Evolutionary conservation across 208 protist species (phyloP).

Genomic region (Crithidia sp.): DNA sequence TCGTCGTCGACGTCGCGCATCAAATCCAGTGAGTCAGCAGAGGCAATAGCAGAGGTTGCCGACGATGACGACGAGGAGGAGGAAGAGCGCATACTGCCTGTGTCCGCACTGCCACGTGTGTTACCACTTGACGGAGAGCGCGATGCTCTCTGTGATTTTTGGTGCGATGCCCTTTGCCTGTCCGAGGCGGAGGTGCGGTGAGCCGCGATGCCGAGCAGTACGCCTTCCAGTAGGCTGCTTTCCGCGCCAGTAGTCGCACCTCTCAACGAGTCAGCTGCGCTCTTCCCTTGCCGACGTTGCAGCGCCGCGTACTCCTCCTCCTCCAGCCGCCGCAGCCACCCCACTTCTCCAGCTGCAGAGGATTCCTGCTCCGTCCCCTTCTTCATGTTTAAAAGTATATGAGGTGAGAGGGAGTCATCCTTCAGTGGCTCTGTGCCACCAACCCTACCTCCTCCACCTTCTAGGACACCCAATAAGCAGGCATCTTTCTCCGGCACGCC

Average conservation of each 20-base stretch:
- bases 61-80: too few relatives aligned
- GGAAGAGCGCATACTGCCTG: neutral
- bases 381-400: too few relatives aligned
- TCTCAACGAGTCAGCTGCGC: neutral
- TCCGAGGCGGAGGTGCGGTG: neutral
- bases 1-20: slow-evolving; percentile 26
- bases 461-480: slow-evolving; percentile 1
- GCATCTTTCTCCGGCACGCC: neutral
- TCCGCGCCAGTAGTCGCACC: neutral
- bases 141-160: neutral
- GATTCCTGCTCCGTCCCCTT: too few relatives aligned
- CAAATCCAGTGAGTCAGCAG: slow-evolving; percentile 2
- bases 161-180: too few relatives aligned
- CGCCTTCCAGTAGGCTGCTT: slow-evolving; percentile 4
- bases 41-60: neutral
- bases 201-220: slow-evolving; percentile 4
- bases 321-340: slow-evolving; percentile 11
- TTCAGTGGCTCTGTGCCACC: too few relatives aligned
- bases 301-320: neutral
- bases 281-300: neutral
- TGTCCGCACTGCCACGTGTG: neutral
- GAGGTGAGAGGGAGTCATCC: too few relatives aligned
- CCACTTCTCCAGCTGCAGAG: too few relatives aligned
- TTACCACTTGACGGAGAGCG: neutral
- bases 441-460: neutral